These are phyloP conservation scores for Penicillium salamii DNA, from an alignment of 495 filamentous ascomycete species.

Conservation along the genomic window DNA sequence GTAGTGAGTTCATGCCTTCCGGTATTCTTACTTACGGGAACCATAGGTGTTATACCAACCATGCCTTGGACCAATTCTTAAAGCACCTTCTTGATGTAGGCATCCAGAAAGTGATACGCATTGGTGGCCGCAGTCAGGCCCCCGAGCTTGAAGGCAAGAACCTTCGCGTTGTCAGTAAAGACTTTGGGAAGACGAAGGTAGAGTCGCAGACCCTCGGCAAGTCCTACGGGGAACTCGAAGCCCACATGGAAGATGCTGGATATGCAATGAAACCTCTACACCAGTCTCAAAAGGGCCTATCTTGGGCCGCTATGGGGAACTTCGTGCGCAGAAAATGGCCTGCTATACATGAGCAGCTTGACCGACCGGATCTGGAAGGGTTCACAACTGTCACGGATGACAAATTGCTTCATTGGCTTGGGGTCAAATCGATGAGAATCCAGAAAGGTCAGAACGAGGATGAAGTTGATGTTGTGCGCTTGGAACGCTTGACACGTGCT, in stretches of 20 bases:
- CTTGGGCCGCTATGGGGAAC: not conserved
- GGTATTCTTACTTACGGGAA: not conserved
- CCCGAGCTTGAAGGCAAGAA: constrained; percentile 14
- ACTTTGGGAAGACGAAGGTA: constrained; percentile 11
- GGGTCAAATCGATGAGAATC: not conserved
- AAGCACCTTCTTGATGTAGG: constrained; percentile 6
- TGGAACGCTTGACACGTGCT: not conserved
- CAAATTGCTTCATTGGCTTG: constrained; percentile 1
- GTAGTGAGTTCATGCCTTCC: not conserved
- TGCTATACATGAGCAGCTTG: not conserved
- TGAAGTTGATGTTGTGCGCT: constrained; percentile 1
- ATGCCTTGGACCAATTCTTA: constrained; percentile 17
- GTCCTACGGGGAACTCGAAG: not conserved
- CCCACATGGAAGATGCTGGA: not conserved
- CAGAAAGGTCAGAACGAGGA: not conserved
- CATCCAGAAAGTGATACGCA: constrained; percentile 13
- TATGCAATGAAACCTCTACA: constrained; percentile 8
- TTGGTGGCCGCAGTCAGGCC: constrained; percentile 11
- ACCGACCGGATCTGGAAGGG: not conserved
- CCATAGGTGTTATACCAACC: constrained; percentile 11
- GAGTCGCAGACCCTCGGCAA: constrained; percentile 8
- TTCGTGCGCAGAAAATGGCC: constrained; percentile 5
- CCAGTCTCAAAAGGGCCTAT: constrained; percentile 5
- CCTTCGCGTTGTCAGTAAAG: constrained; percentile 10
- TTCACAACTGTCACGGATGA: constrained; percentile 2